Base-by-base conservation (phyloP, 495 filamentous ascomycete genomes). In the Glonium stellatum region DNA sequence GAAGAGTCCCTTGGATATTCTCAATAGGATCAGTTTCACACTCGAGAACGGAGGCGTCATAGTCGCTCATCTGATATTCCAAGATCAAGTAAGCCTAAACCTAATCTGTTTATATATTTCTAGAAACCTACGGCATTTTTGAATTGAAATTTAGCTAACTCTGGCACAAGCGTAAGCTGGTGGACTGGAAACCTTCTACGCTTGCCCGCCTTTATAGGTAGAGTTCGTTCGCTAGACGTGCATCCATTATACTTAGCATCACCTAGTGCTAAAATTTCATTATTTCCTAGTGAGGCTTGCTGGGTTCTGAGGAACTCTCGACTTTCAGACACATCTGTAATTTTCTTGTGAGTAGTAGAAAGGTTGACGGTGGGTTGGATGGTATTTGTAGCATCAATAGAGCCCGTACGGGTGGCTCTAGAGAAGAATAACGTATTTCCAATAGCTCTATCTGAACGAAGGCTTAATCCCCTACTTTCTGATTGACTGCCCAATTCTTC, bases 91-190 rank as follows among this genome's bases (percentile, higher is more conserved):
- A 22, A 55, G 5, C n/a, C 35, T 36, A 55, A 9, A n/a, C 49
- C 11, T 13, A 61, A 11, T 3, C 6, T 6, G 37, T 5, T 35
- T 46, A 47, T 35, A 44, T 8, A 36, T 6, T 31, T 10, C 6
- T 1, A 59, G 10, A 22, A 15, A 22, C 59, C 25, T 63, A 62
- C 64, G 60, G 59, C 53, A 37, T 31, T 56, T 22, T 37, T 39
- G 6, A 59, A 51, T 36, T 59, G 59, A 62, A 59, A 41, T 21
- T 44, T 49, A 50, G 59, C 54, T n/a, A 59, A 48, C 6, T 58
- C 55, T 37, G 58, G 59, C 22, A 62, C 52, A 22, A 67, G 27
- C 19, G 60, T 36, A 44, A 63, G 64, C 57, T 52, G 44, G 47
- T 54, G 54, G 48, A 60, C 52, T 50, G 64, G 55, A 11, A 57